These are phyloP conservation scores for Colletotrichum lindemuthianum DNA, from an alignment of 2,329 filamentous ascomycete species.

Conservation along the genomic window DNA sequence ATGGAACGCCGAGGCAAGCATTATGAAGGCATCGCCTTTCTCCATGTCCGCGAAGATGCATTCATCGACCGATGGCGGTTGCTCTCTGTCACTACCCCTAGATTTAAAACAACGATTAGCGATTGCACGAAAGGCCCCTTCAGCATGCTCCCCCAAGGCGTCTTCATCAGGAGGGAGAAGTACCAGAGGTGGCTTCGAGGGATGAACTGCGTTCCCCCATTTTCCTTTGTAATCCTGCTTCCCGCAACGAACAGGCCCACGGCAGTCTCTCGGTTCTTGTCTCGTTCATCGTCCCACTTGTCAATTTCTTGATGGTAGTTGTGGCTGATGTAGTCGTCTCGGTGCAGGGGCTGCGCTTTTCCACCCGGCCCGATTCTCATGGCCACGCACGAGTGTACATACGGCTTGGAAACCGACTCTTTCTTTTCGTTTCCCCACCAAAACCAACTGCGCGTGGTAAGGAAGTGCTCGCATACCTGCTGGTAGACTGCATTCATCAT, in stretches of 20 bases:
- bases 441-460: conserved; percentile 24
- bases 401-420: conserved; percentile 26
- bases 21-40: conserved; percentile 40
- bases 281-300: conserved; percentile 24
- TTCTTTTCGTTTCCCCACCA: conserved; percentile 30
- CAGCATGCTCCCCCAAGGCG: too few relatives aligned
- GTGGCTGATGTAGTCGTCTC: conserved; percentile 42
- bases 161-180: background rate
- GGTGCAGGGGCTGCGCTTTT: conserved; percentile 42
- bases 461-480: conserved; percentile 24
- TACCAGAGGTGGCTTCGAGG: conserved; percentile 43
- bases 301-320: conserved; percentile 38
- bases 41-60: conserved; percentile 39
- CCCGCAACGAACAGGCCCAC: conserved; percentile 43
- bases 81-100: conserved; percentile 22
- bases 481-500: conserved; percentile 30
- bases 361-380: conserved; percentile 39
- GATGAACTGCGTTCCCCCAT: conserved; percentile 44
- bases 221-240: conserved; percentile 42
- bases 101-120: background rate
- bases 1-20: conserved; percentile 39
- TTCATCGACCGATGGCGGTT: conserved; percentile 21
- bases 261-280: conserved; percentile 39
- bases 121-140: too few relatives aligned
- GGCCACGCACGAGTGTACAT: conserved; percentile 22